phyloP scores from a whole-genome alignment of 1,284 basidiomycete species.

The Pseudozyma sp. region DNA sequence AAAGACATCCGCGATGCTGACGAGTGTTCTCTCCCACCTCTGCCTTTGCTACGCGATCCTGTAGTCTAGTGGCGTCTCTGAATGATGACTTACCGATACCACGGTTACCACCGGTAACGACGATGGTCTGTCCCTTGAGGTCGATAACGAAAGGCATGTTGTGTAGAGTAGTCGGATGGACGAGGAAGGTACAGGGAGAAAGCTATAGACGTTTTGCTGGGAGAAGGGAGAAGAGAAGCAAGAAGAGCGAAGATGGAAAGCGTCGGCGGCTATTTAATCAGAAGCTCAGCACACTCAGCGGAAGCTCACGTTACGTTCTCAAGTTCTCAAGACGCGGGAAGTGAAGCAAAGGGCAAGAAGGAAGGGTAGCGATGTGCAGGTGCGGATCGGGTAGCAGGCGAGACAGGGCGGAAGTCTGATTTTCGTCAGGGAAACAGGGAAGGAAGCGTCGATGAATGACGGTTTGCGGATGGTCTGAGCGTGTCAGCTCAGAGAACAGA shows the following conservation, averaged over 20 bases:
- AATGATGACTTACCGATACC: slow-evolving; percentile 62
- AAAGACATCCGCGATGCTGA: too few species aligned
- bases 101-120: slow-evolving; percentile 73
- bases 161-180: not conserved
- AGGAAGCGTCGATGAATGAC: too few species aligned
- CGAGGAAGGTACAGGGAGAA: not conserved
- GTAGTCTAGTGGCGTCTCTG: too few species aligned
- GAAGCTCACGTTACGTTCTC: too few species aligned
- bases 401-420: not conserved
- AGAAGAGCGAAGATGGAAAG: not conserved
- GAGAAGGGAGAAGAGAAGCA: not conserved
- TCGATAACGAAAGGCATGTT: slow-evolving; percentile 55
- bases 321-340: too few species aligned
- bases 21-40: too few species aligned
- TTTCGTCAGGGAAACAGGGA: too few species aligned
- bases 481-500: not conserved
- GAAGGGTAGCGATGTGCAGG: not conserved
- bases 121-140: slow-evolving; percentile 61
- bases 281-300: not conserved
- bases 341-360: too few species aligned
- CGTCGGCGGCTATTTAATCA: not conserved
- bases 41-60: too few species aligned
- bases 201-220: not conserved
- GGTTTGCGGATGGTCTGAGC: slow-evolving; percentile 8
- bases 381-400: slow-evolving; percentile 11